A percentile compares a stretch with the other conserved stretches of the same genome.
Evolutionary conservation across 2,329 filamentous ascomycete species (phyloP).

Genomic region (Furcasterigmium sp.): DNA sequence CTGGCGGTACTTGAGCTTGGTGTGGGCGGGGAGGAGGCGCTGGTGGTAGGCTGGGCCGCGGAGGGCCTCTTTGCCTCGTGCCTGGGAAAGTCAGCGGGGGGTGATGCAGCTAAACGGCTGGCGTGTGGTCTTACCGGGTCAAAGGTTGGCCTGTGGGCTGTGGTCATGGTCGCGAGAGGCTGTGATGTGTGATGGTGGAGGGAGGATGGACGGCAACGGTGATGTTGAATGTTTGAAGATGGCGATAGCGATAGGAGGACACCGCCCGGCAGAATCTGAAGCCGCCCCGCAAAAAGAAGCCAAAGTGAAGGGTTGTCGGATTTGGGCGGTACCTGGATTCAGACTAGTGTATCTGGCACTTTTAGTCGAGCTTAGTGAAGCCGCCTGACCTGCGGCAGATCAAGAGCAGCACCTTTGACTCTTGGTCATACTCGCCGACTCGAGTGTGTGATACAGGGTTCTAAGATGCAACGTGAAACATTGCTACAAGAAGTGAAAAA

Average conservation of each 20-base stretch:
- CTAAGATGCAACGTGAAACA: too few species aligned
- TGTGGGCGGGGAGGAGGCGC: slow-evolving; percentile 89
- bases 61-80: slow-evolving; percentile 89
- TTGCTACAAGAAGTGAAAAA: too few species aligned
- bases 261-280: slow-evolving; percentile 46
- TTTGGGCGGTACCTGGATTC: too few species aligned
- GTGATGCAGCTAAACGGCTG: neutral
- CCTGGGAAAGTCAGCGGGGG: slow-evolving; percentile 43
- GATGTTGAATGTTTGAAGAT: too few species aligned
- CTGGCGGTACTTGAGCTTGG: slow-evolving; percentile 80
- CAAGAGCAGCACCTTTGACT: too few species aligned
- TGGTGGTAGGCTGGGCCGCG: slow-evolving; percentile 95
- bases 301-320: too few species aligned
- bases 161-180: slow-evolving; percentile 45
- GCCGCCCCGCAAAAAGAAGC: slow-evolving; percentile 14
- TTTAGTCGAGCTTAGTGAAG: too few species aligned
- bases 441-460: too few species aligned
- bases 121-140: slow-evolving; percentile 72
- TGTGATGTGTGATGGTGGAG: neutral
- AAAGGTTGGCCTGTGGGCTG: slow-evolving; percentile 83
- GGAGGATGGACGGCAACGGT: neutral
- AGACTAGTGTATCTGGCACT: too few species aligned
- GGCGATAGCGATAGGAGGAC: slow-evolving; percentile 8
- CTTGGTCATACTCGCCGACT: too few species aligned
- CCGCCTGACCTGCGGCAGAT: too few species aligned